Base-by-base conservation (phyloP, 2,329 filamentous ascomycete genomes). In the Penicillium sclerotiorum region DNA sequence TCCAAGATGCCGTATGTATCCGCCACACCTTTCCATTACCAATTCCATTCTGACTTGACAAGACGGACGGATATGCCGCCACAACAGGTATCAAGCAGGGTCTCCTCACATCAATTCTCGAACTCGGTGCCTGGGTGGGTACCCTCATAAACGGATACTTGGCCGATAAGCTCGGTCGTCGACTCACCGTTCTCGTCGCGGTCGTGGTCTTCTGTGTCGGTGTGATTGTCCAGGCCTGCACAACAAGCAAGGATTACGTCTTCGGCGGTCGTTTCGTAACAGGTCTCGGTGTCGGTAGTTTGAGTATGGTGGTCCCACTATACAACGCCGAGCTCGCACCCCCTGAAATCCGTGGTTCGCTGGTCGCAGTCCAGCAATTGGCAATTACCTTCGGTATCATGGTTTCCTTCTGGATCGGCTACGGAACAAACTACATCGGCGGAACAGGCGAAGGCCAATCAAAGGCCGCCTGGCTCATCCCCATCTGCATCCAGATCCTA, bases 401-500 rank as follows among this genome's bases (percentile, higher is more conserved):
- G 66, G 60, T 75, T 39, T 63, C 62, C 48, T 75, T 70, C 53
- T 75, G 71, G 70, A 71, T 74, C 25, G 68, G 69, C 15, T 76
- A 76, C 48, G 73, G 74, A 15, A 70, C 68, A 7, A 86, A 88
- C 63, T 85, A 79, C 63, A 87, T 88, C 39, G 85, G 85, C 1
- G 88, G 83, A 4, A 84, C 81, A 5, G 76, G 80, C 66, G 51
- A 55, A 21, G 68, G 61, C 1, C 85, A 92, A 68, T 78, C 77
- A 11, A 79, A 90, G 27, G 83, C 84, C 0, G 85, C 89, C 0
- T 94, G 89, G 89, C 78, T 89, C 0, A 72, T 89, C 0, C 89
- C 89, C 0, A 82, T 90, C 43, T 85, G 82, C 57, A 75, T 92
- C 0, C 89, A 93, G 61, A 74, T 91, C 2, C 74, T 78, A 0